Conservation (phyloP, 2,329 filamentous ascomycete species). For the Fusarium sp. region DNA sequence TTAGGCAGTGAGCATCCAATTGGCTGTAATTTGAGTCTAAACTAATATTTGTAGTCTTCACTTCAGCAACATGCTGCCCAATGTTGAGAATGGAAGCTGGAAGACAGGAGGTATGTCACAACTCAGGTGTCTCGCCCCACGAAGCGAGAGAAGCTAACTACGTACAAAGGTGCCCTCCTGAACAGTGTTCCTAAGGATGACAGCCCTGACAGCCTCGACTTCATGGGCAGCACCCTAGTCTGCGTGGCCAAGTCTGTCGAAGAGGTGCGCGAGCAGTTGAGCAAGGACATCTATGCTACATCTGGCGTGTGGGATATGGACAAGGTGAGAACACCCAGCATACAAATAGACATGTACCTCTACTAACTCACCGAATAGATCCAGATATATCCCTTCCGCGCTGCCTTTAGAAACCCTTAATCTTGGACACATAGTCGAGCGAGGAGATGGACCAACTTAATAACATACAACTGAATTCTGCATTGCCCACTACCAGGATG, state of each 20-base stretch:
- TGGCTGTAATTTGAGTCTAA: conserved; percentile 8
- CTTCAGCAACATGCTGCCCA: conserved; percentile 65
- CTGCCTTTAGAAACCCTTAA: conserved; percentile 53
- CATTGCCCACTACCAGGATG: neutral
- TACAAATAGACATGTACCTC: neutral
- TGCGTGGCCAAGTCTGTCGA: conserved; percentile 75
- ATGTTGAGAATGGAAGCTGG: conserved; percentile 65
- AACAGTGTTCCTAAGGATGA: conserved; percentile 74
- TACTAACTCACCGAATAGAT: conserved; percentile 48
- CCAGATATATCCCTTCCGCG: conserved; percentile 64
- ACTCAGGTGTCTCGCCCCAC: neutral
- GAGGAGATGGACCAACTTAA: neutral
- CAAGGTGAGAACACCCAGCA: conserved; percentile 59
- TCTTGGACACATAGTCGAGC: neutral
- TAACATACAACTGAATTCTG: conserved; percentile 5
- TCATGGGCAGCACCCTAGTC: conserved; percentile 80
- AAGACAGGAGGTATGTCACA: conserved; percentile 72
- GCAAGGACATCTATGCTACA: conserved; percentile 78
- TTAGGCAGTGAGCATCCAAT: conserved; percentile 61
- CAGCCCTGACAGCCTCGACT: conserved; percentile 69
- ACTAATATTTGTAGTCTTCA: conserved; percentile 55
- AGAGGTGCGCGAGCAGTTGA: conserved; percentile 74
- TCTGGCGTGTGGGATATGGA: conserved; percentile 85
- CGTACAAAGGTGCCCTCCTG: conserved; percentile 70
- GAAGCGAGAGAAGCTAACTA: neutral